Percentiles rank a stretch among this genome's conserved stretches.
phyloP scores from a whole-genome alignment of 306 rosid species.

The Arachis hypogaea region DNA sequence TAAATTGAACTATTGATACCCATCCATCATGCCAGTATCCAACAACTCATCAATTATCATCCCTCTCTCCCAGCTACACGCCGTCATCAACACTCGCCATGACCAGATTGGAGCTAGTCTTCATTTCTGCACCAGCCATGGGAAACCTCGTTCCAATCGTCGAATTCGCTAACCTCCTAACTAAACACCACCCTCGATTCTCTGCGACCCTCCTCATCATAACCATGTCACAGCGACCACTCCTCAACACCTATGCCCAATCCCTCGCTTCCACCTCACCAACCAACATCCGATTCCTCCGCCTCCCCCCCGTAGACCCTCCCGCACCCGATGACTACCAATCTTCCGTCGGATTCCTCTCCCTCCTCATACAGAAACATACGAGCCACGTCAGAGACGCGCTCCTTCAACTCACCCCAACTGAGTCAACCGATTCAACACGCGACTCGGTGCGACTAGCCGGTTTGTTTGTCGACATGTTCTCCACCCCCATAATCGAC shows the following conservation, averaged over 20 bases:
- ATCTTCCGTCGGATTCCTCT: conserved; percentile 32
- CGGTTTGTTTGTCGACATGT: conserved; percentile 60
- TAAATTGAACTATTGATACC: too few relatives aligned
- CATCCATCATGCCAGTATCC: neutral
- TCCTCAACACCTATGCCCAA: conserved; percentile 48
- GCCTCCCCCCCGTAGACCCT: conserved; percentile 45
- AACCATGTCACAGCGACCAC: conserved; percentile 47
- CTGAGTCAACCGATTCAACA: conserved; percentile 23
- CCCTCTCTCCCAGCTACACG: neutral
- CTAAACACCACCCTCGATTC: conserved; percentile 49
- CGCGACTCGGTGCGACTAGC: conserved; percentile 37
- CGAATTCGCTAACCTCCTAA: conserved; percentile 61
- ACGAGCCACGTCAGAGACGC: conserved; percentile 41
- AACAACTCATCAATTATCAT: neutral
- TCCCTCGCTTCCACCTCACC: conserved; percentile 42
- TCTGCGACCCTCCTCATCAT: conserved; percentile 59
- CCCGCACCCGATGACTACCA: conserved; percentile 52
- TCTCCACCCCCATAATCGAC: conserved; percentile 53
- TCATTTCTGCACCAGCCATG: conserved; percentile 56
- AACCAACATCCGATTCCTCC: conserved; percentile 41
- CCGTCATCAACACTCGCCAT: neutral
- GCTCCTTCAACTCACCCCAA: conserved; percentile 25
- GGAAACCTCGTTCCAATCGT: conserved; percentile 61
- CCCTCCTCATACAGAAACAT: conserved; percentile 44
- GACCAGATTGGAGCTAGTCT: conserved; percentile 48